Evolutionary conservation across 768 basidiomycete species (phyloP), one percentile per base, ranked within the genome.

Genomic region (Tubosaeta sp.): DNA sequence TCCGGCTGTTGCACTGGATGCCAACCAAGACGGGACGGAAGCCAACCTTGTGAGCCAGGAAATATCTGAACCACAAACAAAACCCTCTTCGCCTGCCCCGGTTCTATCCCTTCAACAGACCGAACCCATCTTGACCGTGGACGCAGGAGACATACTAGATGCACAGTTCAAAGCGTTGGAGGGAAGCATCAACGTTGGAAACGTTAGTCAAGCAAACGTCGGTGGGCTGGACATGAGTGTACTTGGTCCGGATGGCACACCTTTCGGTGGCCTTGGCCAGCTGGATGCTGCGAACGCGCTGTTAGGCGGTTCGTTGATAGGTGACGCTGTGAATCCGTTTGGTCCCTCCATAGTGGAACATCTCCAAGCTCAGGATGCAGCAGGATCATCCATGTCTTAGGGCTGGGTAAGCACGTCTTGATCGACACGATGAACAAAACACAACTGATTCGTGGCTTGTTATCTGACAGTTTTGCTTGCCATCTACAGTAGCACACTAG

Each of bases 21-120:
- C 64, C 25, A 69, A 72, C 13, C 70, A 70, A 25, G 76, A 72
- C 17, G 64, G 59, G 25, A 71, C 74, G 7, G 76, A 73, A 54
- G 65, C 71, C 8, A 60, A 69, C 19, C 61, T 67, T 5, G 64
- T 60, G 7, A 61, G 60, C 11, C 71, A 72, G 58, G 65, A 75
- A 63, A 63, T 68, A 48, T 66, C 71, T 32, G 83, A 83, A 52
- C 65, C 69, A 27, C 77, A 74, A 17, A 83, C 82, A 5, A 86
- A 87, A 65, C 79, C 83, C 1, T 73, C 84, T 19, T 79, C 86
- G 31, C 87, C 85, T 1, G 81, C 86, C 5, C 83, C 87, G 55
- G 84, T 62, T 62, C 75, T 67, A 63, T 88, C 79, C 51, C 78
- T 71, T 48, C 76, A 55, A 67, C 74, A 46, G 10, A 72, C 75